Base-by-base conservation (phyloP, 805 yeast species). In the Candida hungchunana region DNA sequence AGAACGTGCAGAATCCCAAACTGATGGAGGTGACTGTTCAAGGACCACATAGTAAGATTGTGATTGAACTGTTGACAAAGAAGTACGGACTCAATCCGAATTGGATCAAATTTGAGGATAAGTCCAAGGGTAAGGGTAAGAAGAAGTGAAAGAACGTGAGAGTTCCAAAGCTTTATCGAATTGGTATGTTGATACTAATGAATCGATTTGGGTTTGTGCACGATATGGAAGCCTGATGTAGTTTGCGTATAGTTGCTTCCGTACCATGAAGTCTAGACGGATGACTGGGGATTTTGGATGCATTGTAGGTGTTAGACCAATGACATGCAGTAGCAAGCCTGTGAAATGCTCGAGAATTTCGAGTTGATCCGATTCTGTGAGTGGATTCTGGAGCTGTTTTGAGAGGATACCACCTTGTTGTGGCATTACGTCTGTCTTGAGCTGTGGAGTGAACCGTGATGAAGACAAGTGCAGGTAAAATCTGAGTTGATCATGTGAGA, bases 11-110 rank as follows among this genome's bases (percentile, higher is more conserved):
- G 26, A 71, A 74, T 34, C 79, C 80, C 5, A 71, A 69, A 25
- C 51, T 71, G 0, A 58, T 67, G 26, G 94, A 85, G 50, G 87
- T 93, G 4, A 71, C 78, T 31, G 95, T 93, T 3, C 97, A 93
- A 62, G 98, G 98, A 0, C 83, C 90, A 3, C 97, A 90, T 55
- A 77, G 78, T 17, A 71, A 75, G 31, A 56, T 70, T 0, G 75
- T 82, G 9, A 62, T 69, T n/a, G 80, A 78, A 3, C 56, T 80
- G 29, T 60, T 89, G 39, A 69, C 63, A 29, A 63, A 62, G 5
- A 64, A 76, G 39, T 64, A 67, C 35, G 95, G 95, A 0, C 60
- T 90, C 18, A 79, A 82, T 17, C 56, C 70, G 4, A 57, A 69
- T 13, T 83, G 82, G 80, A 78, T 90, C 13, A 72, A 70, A 17